phyloP scores from a whole-genome alignment of 2,329 filamentous ascomycete genomes.

The Neoascochyta sp. region DNA sequence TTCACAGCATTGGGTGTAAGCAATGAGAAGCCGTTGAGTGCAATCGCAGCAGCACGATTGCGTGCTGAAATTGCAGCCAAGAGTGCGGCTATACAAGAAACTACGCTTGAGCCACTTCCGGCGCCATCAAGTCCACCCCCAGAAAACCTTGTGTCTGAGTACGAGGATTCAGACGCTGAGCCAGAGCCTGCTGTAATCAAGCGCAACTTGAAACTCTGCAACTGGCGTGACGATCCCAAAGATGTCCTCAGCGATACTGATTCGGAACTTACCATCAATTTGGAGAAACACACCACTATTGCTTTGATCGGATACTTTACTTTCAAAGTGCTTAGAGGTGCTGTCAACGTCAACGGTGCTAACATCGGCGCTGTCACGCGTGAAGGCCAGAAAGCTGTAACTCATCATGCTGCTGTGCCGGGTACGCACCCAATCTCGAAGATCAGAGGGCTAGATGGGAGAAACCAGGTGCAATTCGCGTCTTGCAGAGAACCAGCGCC shows the following conservation, averaged over 20 bases:
- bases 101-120: conserved; percentile 11
- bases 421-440: conserved; percentile 68
- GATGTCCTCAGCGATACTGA: conserved; percentile 24
- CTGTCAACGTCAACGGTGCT: conserved; percentile 63
- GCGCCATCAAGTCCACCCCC: conserved; percentile 15
- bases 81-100: conserved; percentile 7
- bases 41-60: conserved; percentile 33
- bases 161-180: conserved; percentile 17
- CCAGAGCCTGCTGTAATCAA: conserved; percentile 9
- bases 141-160: conserved; percentile 12
- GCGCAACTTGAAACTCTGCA: conserved; percentile 30
- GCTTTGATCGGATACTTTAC: conserved; percentile 62
- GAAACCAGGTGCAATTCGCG: conserved; percentile 47
- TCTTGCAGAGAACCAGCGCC: conserved; percentile 48
- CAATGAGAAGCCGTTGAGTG: conserved; percentile 26
- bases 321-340: conserved; percentile 58
- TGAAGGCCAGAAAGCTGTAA: conserved; percentile 11
- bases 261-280: conserved; percentile 22
- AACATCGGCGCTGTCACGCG: conserved; percentile 49
- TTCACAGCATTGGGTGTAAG: conserved; percentile 11
- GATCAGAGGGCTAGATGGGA: conserved; percentile 55
- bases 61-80: conserved; percentile 20
- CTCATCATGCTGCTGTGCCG: conserved; percentile 60
- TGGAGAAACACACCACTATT: conserved; percentile 35
- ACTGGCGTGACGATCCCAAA: conserved; percentile 22